A percentile compares a stretch with the other conserved stretches of the same genome.
Conservation (phyloP, 2,329 filamentous ascomycete genomes). For the Hymenoscyphus albidus region DNA sequence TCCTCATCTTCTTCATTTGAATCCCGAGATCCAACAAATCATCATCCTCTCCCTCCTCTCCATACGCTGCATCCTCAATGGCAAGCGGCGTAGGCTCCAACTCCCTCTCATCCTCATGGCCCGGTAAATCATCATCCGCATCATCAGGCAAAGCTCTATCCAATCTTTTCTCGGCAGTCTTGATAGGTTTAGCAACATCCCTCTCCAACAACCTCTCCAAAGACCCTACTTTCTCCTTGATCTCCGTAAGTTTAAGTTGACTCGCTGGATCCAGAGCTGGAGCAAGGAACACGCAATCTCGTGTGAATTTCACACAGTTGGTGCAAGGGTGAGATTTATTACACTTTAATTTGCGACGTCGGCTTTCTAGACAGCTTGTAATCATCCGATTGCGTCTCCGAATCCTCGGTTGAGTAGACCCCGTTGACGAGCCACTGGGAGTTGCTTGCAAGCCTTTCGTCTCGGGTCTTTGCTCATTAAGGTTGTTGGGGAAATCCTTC, state of each 20-base stretch:
- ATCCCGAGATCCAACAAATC: slow-evolving; percentile 71
- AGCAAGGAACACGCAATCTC: slow-evolving; percentile 42
- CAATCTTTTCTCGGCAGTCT: slow-evolving; percentile 9
- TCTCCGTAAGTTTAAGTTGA: slow-evolving; percentile 67
- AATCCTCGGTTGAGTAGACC: slow-evolving; percentile 26
- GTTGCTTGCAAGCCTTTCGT: not conserved
- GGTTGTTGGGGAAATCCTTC: slow-evolving; percentile 24
- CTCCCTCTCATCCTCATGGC: slow-evolving; percentile 56
- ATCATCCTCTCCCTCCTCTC: slow-evolving; percentile 59
- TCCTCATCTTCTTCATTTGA: slow-evolving; percentile 65
- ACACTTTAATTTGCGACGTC: slow-evolving; percentile 74
- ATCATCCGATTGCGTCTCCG: slow-evolving; percentile 60
- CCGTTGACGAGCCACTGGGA: slow-evolving; percentile 10
- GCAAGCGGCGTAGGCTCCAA: slow-evolving; percentile 61
- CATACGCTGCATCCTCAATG: slow-evolving; percentile 64
- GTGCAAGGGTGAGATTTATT: slow-evolving; percentile 69
- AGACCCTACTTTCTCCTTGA: slow-evolving; percentile 74
- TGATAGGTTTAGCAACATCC: slow-evolving; percentile 53
- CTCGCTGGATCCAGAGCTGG: slow-evolving; percentile 59
- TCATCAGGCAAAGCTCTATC: slow-evolving; percentile 41
- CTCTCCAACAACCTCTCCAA: slow-evolving; percentile 67
- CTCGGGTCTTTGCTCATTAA: not conserved
- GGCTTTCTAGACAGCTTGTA: slow-evolving; percentile 65
- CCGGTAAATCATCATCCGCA: slow-evolving; percentile 42
- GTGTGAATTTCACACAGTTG: slow-evolving; percentile 39